Evolutionary conservation across 495 filamentous ascomycete genomes (phyloP), one percentile per base, ranked within the genome.

Genomic region (Xylaria telfairii): DNA sequence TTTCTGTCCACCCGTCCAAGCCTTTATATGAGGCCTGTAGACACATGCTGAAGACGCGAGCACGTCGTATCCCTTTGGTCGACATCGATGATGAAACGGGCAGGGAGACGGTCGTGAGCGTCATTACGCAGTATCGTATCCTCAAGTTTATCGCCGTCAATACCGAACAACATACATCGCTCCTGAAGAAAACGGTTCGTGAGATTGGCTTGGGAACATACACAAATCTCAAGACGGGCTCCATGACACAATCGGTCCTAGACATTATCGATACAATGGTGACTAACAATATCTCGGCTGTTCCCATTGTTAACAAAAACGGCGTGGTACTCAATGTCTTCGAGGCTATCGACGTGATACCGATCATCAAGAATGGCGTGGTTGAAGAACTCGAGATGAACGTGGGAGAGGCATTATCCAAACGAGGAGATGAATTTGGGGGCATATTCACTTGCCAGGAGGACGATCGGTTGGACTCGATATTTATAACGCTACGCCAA

Each of bases 111-210:
- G 95, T 99, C 2, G 93, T 98, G 65, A 97, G 93, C 73, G 95
- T 99, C 41, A 89, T 99, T 47, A 99, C 96, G 15, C 96, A 99
- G 80, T 99, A 98, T 79, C 91, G 96, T 60, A 98, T 99, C 72
- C 87, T 99, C 67, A 98, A 98, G 78, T 99, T 99, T 75, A 94
- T 99, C 44, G 94, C 96, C 13, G 96, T 99, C 83, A 86, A 86
- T 75, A 99, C 98, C 78, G 95, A 98, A 42, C 88, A 88, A 60
- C 91, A 98, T 79, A 98, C 94, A 10, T 90, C 94, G 80, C 89
- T 93, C 82, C 83, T 99, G 56, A 91, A 93, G 76, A 97, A 96
- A 80, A 90, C 94, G 12, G 83, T 99, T 66, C 87, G 88, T 54
- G 94, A 98, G 60, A 85, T 98, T n/a, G 87, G 90, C 30, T 83